Evolutionary conservation across 768 basidiomycete genomes (phyloP), one percentile per base, ranked within the genome.

Genomic region (Mycena floridula): DNA sequence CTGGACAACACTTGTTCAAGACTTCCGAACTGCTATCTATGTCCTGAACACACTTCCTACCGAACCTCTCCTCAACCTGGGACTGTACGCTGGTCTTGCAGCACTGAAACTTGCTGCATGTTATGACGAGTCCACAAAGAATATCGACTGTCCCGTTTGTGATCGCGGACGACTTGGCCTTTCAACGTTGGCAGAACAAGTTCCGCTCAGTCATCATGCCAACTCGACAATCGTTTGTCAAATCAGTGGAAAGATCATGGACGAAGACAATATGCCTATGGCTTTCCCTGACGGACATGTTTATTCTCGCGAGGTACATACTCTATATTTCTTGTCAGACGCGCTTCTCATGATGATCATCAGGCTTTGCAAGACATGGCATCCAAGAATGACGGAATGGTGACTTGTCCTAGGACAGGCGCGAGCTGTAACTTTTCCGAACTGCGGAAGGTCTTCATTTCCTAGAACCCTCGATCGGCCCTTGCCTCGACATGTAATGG

Each of bases 211-310:
- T 53, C 94, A 98, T 65, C 93, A 98, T 59, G 82, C 85, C 30
- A 97, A 95, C 58, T 95, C 92, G 18, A 95, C 90, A 0, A 89
- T 99, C 44, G 94, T 98, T 13, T 98, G 96, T 59, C 67, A 81
- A 42, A 75, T 97, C 56, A 91, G 79, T 50, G 93, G 95, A 21
- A 82, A 84, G 60, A 93, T 98, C 45, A 95, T 98, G 85, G 88
- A 96, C 55, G 93, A 82, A 51, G 82, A 92, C 59, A 94, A 94
- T 54, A 82, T 85, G 73, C 91, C 94, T 0, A 77, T 96, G 82
- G 85, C 82, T 11, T 89, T 96, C 53, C 87, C 92, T 2, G 81
- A 89, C 50, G 94, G 95, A 15, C 74, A 85, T 55, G 94, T 97
- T 28, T 97, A 97, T 61, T 94, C 91, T n/a, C 70, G 79, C 62